Evolutionary conservation across 176 grass and related monocot species (phyloP).

Genomic region (Secale cereale): DNA sequence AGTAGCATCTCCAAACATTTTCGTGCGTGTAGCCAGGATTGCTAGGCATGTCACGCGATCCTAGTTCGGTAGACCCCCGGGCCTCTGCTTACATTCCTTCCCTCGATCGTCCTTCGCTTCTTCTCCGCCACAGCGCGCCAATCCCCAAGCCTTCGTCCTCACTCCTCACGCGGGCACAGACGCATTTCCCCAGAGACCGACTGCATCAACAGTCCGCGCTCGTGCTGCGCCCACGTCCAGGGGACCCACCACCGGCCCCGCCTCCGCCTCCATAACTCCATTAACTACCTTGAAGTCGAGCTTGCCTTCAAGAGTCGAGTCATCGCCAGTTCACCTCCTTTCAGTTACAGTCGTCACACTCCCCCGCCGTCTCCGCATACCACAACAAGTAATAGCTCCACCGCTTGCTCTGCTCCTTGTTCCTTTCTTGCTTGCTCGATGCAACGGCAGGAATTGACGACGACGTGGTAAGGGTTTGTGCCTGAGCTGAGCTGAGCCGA

Average conservation of each 20-base stretch:
- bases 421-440: background rate
- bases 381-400: background rate
- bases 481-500: background rate
- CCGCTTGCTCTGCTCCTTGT: background rate
- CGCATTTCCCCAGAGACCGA: background rate
- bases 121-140: conserved; percentile 21
- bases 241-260: conserved; percentile 19
- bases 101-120: conserved; percentile 1
- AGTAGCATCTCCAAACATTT: background rate
- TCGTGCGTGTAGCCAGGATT: background rate
- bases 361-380: background rate
- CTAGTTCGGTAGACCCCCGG: background rate
- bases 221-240: conserved; percentile 18
- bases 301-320: background rate
- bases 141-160: conserved; percentile 29
- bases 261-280: conserved; percentile 38
- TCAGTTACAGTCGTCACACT: conserved; percentile 43
- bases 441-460: background rate
- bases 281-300: conserved; percentile 29
- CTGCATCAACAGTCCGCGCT: conserved; percentile 21
- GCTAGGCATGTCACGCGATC: background rate
- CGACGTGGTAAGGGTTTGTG: background rate
- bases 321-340: conserved; percentile 25
- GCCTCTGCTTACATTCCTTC: conserved; percentile 13
- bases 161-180: background rate